These are phyloP conservation scores for Penicillium manginii DNA, from an alignment of 495 filamentous ascomycete genomes.

Conservation along the genomic window DNA sequence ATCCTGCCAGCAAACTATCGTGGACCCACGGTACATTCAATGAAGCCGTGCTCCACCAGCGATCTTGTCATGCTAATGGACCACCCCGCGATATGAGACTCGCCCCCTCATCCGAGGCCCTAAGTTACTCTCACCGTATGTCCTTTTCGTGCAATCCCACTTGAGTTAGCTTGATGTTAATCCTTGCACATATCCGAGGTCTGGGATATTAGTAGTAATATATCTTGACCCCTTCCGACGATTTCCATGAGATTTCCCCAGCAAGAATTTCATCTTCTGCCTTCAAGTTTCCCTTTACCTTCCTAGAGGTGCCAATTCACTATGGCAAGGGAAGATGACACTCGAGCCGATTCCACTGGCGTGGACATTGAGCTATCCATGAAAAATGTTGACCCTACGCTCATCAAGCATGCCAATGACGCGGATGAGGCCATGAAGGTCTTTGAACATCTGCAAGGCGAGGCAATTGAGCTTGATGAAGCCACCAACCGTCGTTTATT, in stretches of 20 bases:
- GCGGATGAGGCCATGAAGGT: conserved; percentile 61
- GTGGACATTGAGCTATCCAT: conserved; percentile 27
- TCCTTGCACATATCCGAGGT: too few species aligned
- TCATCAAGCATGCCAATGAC: conserved; percentile 54
- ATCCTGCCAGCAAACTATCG: background rate
- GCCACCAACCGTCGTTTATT: conserved; percentile 56
- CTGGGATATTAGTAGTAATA: too few species aligned
- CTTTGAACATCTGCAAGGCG: conserved; percentile 46
- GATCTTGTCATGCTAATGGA: background rate
- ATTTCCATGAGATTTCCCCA: background rate
- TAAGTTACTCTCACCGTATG: background rate
- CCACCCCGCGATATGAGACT: background rate
- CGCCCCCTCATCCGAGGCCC: background rate
- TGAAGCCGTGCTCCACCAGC: background rate
- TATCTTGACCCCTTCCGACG: background rate
- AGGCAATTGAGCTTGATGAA: conserved; percentile 50
- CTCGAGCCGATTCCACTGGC: conserved; percentile 1
- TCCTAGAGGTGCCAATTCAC: background rate
- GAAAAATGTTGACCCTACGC: conserved; percentile 28
- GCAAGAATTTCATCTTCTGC: background rate
- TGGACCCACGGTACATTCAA: conserved; percentile 1
- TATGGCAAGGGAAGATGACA: conserved; percentile 20
- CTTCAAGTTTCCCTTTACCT: background rate
- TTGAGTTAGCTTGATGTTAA: too few species aligned
- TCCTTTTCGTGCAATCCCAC: background rate